Percentiles rank a stretch among this genome's conserved stretches.
phyloP scores from a whole-genome alignment of 2,329 filamentous ascomycete genomes.

The Hypoxylon sp. region DNA sequence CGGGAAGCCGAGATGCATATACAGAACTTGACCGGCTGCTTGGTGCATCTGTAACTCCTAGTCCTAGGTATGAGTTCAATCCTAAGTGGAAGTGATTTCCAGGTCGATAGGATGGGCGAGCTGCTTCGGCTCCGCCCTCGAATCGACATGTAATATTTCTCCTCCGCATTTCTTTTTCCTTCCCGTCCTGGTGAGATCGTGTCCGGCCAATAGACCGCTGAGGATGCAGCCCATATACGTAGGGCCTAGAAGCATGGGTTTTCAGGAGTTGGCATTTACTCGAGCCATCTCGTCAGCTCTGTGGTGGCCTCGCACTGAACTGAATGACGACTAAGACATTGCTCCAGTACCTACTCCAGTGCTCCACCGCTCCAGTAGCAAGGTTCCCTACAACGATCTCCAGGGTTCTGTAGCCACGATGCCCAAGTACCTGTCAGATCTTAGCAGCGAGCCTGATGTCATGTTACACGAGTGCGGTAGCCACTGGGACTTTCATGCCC shows the following conservation, averaged over 20 bases:
- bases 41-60: neutral
- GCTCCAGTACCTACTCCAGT: no score
- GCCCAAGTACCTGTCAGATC: constrained; percentile 1
- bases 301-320: neutral
- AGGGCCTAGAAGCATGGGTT: neutral
- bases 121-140: neutral
- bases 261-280: constrained; percentile 4
- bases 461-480: neutral
- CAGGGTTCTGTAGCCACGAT: constrained; percentile 26
- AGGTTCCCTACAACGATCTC: constrained; percentile 32
- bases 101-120: neutral
- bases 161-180: constrained; percentile 13
- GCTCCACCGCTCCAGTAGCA: constrained; percentile 2
- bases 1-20: neutral
- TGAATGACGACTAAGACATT: constrained; percentile 23
- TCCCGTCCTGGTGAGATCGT: constrained; percentile 13
- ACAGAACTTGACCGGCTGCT: neutral
- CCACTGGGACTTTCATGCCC: neutral
- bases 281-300: constrained; percentile 11
- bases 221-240: neutral
- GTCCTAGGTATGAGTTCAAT: no score
- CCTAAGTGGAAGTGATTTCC: neutral
- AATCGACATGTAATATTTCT: neutral
- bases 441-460: neutral
- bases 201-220: constrained; percentile 9